Conservation (phyloP, 2,329 filamentous ascomycete genomes). For the Ceratocystis ficicola region DNA sequence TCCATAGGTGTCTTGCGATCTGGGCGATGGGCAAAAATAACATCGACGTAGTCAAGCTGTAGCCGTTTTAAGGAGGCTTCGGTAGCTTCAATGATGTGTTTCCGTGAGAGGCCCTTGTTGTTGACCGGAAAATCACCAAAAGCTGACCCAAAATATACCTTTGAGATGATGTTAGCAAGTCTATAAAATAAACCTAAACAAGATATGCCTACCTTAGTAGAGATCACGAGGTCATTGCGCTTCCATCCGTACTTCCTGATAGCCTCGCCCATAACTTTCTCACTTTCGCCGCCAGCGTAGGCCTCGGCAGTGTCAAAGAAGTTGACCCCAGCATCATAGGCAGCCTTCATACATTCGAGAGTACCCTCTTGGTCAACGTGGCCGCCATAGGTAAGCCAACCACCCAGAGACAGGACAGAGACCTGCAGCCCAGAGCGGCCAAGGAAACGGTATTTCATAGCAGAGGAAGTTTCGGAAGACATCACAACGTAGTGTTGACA, state of each 20-base stretch:
- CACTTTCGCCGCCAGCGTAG: slow-evolving; percentile 49
- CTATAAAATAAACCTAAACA: neutral
- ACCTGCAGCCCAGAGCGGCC: slow-evolving; percentile 62
- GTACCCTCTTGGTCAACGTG: slow-evolving; percentile 45
- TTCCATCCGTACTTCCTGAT: slow-evolving; percentile 51
- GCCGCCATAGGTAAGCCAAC: slow-evolving; percentile 64
- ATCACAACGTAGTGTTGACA: slow-evolving; percentile 1
- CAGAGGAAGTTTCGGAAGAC: slow-evolving; percentile 26
- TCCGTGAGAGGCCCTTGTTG: slow-evolving; percentile 54
- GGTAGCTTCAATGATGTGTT: slow-evolving; percentile 57
- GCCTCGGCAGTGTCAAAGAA: slow-evolving; percentile 51
- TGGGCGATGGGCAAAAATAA: slow-evolving; percentile 57
- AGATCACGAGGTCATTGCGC: slow-evolving; percentile 48
- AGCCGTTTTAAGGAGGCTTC: slow-evolving; percentile 47
- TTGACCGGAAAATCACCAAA: slow-evolving; percentile 52
- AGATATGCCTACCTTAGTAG: slow-evolving; percentile 37
- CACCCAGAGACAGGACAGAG: slow-evolving; percentile 58
- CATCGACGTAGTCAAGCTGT: slow-evolving; percentile 51
- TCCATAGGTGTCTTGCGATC: slow-evolving; percentile 58
- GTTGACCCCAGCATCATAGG: slow-evolving; percentile 49
- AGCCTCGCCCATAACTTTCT: slow-evolving; percentile 50
- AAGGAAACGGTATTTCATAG: slow-evolving; percentile 60
- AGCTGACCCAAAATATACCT: slow-evolving; percentile 49
- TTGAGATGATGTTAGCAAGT: neutral
- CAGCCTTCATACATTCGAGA: slow-evolving; percentile 49